Percentiles rank a stretch among this genome's conserved stretches.
phyloP scores from a whole-genome alignment of 2,329 filamentous ascomycete species.

The Biscogniauxia sp. region DNA sequence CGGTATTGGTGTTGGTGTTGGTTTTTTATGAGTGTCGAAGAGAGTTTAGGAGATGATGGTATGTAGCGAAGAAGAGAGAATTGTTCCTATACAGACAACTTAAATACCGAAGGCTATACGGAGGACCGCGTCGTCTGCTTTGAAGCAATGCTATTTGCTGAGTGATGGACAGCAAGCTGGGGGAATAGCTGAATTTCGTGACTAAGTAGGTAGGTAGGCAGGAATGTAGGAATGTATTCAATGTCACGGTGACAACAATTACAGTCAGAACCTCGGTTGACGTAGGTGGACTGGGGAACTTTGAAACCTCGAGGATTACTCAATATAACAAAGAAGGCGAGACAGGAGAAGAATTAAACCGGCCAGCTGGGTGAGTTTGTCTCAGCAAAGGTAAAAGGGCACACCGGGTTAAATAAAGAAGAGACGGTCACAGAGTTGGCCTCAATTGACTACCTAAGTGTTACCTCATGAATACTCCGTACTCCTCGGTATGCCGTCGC shows the following conservation, averaged over 20 bases:
- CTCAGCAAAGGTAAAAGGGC: not conserved
- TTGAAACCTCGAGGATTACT: not conserved
- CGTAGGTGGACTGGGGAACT: not conserved
- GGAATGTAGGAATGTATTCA: not conserved
- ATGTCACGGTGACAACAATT: not conserved
- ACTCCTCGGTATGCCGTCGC: not conserved
- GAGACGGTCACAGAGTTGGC: not conserved
- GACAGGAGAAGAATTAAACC: not conserved
- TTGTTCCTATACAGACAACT: too few species aligned
- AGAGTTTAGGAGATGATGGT: not conserved
- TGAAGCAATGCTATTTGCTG: too few species aligned
- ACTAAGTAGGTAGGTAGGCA: not conserved
- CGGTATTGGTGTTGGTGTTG: not conserved
- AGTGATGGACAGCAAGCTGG: too few species aligned
- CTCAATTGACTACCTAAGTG: not conserved
- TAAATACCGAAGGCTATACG: too few species aligned
- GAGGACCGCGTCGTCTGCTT: too few species aligned
- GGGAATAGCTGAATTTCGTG: too few species aligned
- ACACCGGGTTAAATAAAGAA: not conserved
- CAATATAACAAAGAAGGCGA: too few species aligned
- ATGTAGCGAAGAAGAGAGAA: too few species aligned
- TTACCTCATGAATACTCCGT: not conserved
- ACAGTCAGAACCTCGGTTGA: too few species aligned
- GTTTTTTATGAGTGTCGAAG: not conserved
- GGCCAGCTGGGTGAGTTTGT: too few species aligned